Evolutionary conservation across 2,329 filamentous ascomycete genomes (phyloP), one percentile per base, ranked within the genome.

Genomic region (Ophiostoma pallidulum): DNA sequence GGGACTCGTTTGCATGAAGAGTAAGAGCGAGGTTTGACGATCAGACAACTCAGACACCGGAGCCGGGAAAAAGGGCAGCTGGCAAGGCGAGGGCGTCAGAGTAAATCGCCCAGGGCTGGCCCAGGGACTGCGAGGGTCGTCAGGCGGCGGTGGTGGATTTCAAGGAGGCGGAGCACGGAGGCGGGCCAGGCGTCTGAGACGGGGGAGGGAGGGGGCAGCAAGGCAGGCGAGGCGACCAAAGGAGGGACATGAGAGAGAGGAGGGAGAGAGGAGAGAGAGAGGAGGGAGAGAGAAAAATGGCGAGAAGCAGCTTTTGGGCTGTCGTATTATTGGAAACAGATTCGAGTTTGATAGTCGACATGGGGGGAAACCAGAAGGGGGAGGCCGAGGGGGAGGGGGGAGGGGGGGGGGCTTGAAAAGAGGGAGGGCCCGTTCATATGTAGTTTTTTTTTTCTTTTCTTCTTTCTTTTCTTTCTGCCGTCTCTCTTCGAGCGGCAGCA

Each of bases 261-360:
- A 56, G 62, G 62, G 59, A 60, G 61, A 56, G 62, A 51, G 51
- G 43, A 19, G 39, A 20, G 14, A 41, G 22, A 22, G 55, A 61
- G 59, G 58, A 59, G 61, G 59, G 61, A 60, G 57, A 57, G 56
- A 61, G 59, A 57, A 16, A 7, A 36, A 36, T 19, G 40, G 33
- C 40, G n/a, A n/a, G n/a, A n/a, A n/a, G n/a, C n/a, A n/a, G n/a
- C n/a, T n/a, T n/a, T n/a, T n/a, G n/a, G n/a, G n/a, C n/a, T n/a
- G 28, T 37, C 19, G 38, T 14, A 31, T 19, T 37, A 36, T 47
- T 47, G 28, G 58, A 63, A 60, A 64, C 59, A 42, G 61, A 62
- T 62, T 61, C 54, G 59, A 59, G 65, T 67, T 69, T 69, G 69
- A 66, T 63, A 66, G 62, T 59, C 54, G 60, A 65, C 41, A 45